Percentiles rank a stretch among this genome's conserved stretches.
phyloP scores from a whole-genome alignment of 2,329 filamentous ascomycete genomes.

The Waltergamsia citrina region DNA sequence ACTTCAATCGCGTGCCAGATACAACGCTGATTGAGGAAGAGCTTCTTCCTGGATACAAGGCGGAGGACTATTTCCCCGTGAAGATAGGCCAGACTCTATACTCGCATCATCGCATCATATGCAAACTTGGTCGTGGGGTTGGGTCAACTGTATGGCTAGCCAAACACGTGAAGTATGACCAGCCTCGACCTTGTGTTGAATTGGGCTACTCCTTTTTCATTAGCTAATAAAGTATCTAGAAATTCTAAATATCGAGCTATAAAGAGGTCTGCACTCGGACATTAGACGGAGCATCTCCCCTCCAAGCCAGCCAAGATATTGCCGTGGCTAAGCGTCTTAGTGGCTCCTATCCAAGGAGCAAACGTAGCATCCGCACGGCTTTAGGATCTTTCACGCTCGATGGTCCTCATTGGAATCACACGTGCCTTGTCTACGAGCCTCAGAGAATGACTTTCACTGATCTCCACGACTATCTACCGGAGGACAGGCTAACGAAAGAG shows the following conservation, averaged over 20 bases:
- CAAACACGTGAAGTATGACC: constrained; percentile 5
- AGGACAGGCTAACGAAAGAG: constrained; percentile 4
- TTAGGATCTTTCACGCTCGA: constrained; percentile 3
- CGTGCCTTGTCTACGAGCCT: constrained; percentile 4
- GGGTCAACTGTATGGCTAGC: constrained; percentile 8
- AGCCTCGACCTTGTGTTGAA: neutral
- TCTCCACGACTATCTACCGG: constrained; percentile 3
- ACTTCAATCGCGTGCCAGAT: constrained; percentile 3
- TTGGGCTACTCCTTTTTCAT: neutral
- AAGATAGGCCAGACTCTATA: constrained; percentile 1
- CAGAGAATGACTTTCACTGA: constrained; percentile 5
- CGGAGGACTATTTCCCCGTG: constrained; percentile 6
- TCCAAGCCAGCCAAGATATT: constrained; percentile 4
- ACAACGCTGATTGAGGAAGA: constrained; percentile 6
- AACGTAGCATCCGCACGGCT: constrained; percentile 1
- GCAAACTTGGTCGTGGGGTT: constrained; percentile 7
- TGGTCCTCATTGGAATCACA: constrained; percentile 4
- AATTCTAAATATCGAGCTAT: constrained; percentile 5
- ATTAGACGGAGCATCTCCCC: constrained; percentile 3
- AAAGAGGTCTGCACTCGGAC: constrained; percentile 6
- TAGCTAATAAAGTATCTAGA: constrained; percentile 2
- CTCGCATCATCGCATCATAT: constrained; percentile 5
- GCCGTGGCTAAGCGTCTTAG: constrained; percentile 5
- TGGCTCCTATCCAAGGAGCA: constrained; percentile 4
- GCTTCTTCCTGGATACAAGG: constrained; percentile 6